A percentile compares a stretch with the other conserved stretches of the same genome.
Conservation (phyloP, 1,284 basidiomycete genomes). For the Pascua sp. region DNA sequence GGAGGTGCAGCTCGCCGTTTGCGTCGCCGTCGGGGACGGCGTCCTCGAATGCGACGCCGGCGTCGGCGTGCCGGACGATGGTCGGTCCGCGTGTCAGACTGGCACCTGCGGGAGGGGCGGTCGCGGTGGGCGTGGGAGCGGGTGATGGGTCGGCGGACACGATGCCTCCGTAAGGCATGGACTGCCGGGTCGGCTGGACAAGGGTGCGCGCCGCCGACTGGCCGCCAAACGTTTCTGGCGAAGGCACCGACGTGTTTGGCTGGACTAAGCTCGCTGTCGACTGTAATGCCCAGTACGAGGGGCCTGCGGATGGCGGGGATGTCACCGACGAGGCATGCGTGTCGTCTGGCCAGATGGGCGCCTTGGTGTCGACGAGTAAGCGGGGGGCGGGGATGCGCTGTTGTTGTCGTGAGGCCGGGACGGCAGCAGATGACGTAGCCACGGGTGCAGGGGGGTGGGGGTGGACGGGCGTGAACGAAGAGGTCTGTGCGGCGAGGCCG, state of each 20-base stretch:
- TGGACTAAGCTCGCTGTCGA: background rate
- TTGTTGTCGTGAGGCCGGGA: background rate
- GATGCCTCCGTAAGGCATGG: too few species aligned
- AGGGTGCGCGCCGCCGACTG: too few species aligned
- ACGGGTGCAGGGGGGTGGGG: too few species aligned
- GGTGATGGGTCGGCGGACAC: too few species aligned
- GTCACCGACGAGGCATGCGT: background rate
- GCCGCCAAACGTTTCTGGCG: too few species aligned
- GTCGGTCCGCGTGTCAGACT: slow-evolving; percentile 11
- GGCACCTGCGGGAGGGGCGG: too few species aligned
- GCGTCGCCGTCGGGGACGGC: slow-evolving; percentile 7
- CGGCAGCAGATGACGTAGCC: background rate
- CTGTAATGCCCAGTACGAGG: background rate
- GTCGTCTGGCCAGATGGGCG: slow-evolving; percentile 1
- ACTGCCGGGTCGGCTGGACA: too few species aligned
- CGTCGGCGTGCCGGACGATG: slow-evolving; percentile 20
- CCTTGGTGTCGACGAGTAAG: slow-evolving; percentile 20
- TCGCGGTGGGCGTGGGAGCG: too few species aligned
- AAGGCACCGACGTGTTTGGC: too few species aligned
- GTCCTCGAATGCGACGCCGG: slow-evolving; percentile 13
- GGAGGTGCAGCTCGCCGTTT: slow-evolving; percentile 13
- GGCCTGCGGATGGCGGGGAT: background rate
- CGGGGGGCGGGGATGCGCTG: slow-evolving; percentile 12
- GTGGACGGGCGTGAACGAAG: too few species aligned
- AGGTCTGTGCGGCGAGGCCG: too few species aligned